Evolutionary conservation across 495 filamentous ascomycete genomes (phyloP).

Genomic region (Tuber borchii): DNA sequence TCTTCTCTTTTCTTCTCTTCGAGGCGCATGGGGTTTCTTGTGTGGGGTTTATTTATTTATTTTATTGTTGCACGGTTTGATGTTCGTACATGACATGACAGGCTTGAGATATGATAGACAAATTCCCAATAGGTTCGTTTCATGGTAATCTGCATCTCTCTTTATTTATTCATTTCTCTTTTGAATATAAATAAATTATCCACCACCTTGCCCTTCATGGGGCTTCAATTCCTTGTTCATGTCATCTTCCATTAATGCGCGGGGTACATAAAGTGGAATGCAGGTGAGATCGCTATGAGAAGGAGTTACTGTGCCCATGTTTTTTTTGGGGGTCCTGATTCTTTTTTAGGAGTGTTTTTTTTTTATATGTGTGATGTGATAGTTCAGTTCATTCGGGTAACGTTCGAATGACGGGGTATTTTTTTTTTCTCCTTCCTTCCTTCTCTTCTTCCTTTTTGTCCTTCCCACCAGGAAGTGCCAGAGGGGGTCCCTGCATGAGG

Average conservation of each 20-base stretch:
- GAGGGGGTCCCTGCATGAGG: slow-evolving; percentile 4
- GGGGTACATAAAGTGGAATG: not conserved
- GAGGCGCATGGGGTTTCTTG: slow-evolving; percentile 4
- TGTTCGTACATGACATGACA: not conserved
- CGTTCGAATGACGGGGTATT: slow-evolving; percentile 6
- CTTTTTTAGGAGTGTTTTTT: slow-evolving; percentile 19
- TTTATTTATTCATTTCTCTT: not conserved
- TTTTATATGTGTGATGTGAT: slow-evolving; percentile 12
- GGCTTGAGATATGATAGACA: slow-evolving; percentile 16
- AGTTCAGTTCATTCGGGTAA: slow-evolving; percentile 4
- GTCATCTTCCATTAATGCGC: not conserved
- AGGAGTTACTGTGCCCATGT: not conserved
- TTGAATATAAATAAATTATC: not conserved
- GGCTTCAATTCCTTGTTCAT: slow-evolving; percentile 1
- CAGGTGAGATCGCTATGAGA: not conserved
- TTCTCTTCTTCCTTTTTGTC: slow-evolving; percentile 5
- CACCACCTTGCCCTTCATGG: not conserved
- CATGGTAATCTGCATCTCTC: not conserved
- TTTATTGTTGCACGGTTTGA: slow-evolving; percentile 2
- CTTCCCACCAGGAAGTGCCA: not conserved
- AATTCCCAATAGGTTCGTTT: slow-evolving; percentile 2
- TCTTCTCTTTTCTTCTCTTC: not conserved
- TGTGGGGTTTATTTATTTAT: slow-evolving; percentile 22
- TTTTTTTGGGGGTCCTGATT: slow-evolving; percentile 3
- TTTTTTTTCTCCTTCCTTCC: slow-evolving; percentile 9